These are phyloP conservation scores for Xylariaceae sp. DNA, from an alignment of 2,329 filamentous ascomycete species.

Conservation along the genomic window DNA sequence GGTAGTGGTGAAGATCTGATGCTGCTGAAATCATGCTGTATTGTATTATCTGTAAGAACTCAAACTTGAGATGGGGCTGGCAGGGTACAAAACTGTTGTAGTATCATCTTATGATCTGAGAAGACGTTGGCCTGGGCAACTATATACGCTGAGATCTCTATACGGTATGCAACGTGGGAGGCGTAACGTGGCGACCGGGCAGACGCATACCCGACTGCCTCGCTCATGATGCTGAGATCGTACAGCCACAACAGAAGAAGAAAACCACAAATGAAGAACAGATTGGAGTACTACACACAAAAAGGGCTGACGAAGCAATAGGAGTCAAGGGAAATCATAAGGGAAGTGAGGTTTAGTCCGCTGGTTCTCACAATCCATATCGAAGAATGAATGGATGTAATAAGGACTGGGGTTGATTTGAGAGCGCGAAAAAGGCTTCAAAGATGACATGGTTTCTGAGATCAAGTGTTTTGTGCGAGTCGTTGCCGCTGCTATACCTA, in stretches of 20 bases:
- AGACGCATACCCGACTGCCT: neutral
- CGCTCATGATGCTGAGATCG: neutral
- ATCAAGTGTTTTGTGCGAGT: too few species aligned
- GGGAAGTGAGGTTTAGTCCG: too few species aligned
- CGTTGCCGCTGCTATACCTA: too few species aligned
- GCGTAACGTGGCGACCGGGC: neutral
- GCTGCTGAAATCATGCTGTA: constrained; percentile 23
- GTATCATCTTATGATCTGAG: neutral
- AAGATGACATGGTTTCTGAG: too few species aligned
- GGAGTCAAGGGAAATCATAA: too few species aligned
- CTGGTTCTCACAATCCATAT: too few species aligned
- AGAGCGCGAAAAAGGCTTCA: too few species aligned
- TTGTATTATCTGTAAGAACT: neutral
- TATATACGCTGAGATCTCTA: neutral
- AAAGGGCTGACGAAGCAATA: neutral
- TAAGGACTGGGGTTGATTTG: too few species aligned
- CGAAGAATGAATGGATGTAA: too few species aligned
- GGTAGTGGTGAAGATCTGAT: constrained; percentile 44
- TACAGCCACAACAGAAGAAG: neutral
- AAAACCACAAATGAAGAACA: neutral
- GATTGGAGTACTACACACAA: neutral
- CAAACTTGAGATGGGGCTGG: neutral
- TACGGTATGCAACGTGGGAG: neutral
- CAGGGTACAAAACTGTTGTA: too few species aligned
- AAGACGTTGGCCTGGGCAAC: neutral